These are phyloP conservation scores for Moniliella sp. DNA, from an alignment of 1,284 basidiomycete species.

Conservation along the genomic window DNA sequence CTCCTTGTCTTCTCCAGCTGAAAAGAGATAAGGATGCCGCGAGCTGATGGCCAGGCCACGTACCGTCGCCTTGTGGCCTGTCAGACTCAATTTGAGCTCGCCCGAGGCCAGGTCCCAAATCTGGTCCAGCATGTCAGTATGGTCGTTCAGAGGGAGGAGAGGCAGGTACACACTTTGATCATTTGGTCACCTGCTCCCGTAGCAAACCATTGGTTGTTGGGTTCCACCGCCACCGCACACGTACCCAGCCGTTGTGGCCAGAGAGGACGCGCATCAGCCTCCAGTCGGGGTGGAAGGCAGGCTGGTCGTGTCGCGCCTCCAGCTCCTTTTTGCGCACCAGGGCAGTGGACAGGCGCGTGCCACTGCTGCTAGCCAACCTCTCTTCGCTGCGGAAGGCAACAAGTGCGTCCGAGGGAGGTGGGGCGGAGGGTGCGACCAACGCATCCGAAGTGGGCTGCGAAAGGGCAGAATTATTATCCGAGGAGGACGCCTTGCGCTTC, in stretches of 20 bases:
- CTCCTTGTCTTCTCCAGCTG: slow-evolving; percentile 94
- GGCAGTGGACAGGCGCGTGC: slow-evolving; percentile 14
- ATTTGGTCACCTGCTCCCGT: slow-evolving; percentile 92
- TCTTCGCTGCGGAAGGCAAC: slow-evolving; percentile 6
- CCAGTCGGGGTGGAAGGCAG: slow-evolving; percentile 77
- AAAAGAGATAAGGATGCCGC: slow-evolving; percentile 88
- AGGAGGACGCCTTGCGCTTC: slow-evolving; percentile 3
- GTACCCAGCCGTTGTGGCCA: slow-evolving; percentile 56
- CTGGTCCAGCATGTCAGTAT: slow-evolving; percentile 6
- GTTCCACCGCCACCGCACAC: slow-evolving; percentile 76
- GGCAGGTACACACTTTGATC: slow-evolving; percentile 44
- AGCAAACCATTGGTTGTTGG: slow-evolving; percentile 94
- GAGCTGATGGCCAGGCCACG: slow-evolving; percentile 75
- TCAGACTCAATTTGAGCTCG: slow-evolving; percentile 78
- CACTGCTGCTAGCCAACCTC: slow-evolving; percentile 4
- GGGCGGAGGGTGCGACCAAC: slow-evolving; percentile 1
- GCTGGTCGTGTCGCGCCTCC: slow-evolving; percentile 59
- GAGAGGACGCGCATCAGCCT: slow-evolving; percentile 90
- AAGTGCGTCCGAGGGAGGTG: slow-evolving; percentile 3
- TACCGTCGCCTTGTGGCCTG: slow-evolving; percentile 91
- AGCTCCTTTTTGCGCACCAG: slow-evolving; percentile 24
- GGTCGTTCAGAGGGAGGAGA: background rate
- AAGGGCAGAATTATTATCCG: slow-evolving; percentile 34
- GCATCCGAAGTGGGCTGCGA: slow-evolving; percentile 1
- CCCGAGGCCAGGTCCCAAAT: slow-evolving; percentile 97